phyloP scores from a whole-genome alignment of 805 yeast genomes.

The Monosporozyma unispora region DNA sequence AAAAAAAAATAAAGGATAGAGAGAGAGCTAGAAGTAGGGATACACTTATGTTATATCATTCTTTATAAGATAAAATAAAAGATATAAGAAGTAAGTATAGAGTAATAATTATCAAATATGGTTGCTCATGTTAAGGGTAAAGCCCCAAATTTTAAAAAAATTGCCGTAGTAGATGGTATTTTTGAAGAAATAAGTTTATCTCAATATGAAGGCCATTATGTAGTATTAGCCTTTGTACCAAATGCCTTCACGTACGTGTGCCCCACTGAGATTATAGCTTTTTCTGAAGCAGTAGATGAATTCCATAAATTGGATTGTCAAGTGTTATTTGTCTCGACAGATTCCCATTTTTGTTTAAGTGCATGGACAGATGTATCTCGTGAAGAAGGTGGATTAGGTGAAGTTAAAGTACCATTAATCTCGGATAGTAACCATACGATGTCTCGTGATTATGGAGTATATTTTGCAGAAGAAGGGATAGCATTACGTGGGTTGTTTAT shows the following conservation, averaged over 20 bases:
- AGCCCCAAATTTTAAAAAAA: slow-evolving; percentile 93
- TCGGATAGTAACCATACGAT: slow-evolving; percentile 96
- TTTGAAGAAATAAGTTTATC: slow-evolving; percentile 93
- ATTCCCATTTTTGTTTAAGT: slow-evolving; percentile 92
- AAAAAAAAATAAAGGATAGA: no score
- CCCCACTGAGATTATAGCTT: slow-evolving; percentile 98
- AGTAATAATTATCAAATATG: slow-evolving; percentile 41
- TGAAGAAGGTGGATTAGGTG: slow-evolving; percentile 97
- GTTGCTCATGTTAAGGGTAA: slow-evolving; percentile 85
- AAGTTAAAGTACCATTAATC: slow-evolving; percentile 84
- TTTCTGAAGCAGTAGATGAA: slow-evolving; percentile 89
- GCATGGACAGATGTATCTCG: slow-evolving; percentile 98
- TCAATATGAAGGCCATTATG: slow-evolving; percentile 97
- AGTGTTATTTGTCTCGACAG: slow-evolving; percentile 94
- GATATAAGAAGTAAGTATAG: no score
- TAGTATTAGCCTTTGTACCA: slow-evolving; percentile 92
- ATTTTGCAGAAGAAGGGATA: slow-evolving; percentile 91
- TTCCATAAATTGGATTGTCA: slow-evolving; percentile 80
- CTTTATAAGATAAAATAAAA: no score
- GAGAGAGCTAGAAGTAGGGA: no score
- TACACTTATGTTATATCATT: no score
- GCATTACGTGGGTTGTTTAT: slow-evolving; percentile 97
- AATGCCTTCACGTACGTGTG: slow-evolving; percentile 98
- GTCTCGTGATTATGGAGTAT: slow-evolving; percentile 94
- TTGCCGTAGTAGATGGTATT: slow-evolving; percentile 93